phyloP scores from a whole-genome alignment of 345 rosid genomes.

The Camelina laxa region DNA sequence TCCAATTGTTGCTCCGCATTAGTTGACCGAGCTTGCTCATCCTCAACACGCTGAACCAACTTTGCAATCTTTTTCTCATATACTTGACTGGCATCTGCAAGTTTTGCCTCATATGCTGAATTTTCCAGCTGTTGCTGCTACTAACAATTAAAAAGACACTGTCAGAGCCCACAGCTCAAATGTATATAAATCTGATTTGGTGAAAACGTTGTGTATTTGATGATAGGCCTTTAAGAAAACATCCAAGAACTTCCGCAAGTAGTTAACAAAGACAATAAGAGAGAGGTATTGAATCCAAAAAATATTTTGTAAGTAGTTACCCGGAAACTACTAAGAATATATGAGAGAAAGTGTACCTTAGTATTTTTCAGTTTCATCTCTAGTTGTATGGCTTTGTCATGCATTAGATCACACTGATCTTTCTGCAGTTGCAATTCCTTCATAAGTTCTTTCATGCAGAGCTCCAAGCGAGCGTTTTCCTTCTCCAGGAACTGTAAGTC shows the following conservation, averaged over 20 bases:
- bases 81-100: conserved; percentile 75
- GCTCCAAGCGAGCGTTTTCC: conserved; percentile 64
- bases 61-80: conserved; percentile 79
- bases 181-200: neutral
- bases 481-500: conserved; percentile 67
- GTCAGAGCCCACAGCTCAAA: conserved; percentile 30
- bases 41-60: conserved; percentile 62
- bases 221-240: conserved; percentile 8
- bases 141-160: conserved; percentile 52
- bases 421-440: conserved; percentile 62
- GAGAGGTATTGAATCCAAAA: conserved; percentile 5
- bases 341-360: conserved; percentile 61
- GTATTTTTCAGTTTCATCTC: conserved; percentile 55
- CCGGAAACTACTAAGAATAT: conserved; percentile 45
- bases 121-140: conserved; percentile 70
- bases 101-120: conserved; percentile 66
- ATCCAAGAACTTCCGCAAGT: conserved; percentile 12
- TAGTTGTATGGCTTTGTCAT: conserved; percentile 55
- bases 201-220: conserved; percentile 1
- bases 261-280: conserved; percentile 27
- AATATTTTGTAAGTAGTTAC: conserved; percentile 5
- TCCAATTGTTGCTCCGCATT: conserved; percentile 56
- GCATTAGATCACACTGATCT: conserved; percentile 57
- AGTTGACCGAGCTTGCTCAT: conserved; percentile 50
- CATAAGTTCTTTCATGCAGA: conserved; percentile 55